phyloP scores from a whole-genome alignment of 345 rosid species.

The Hibiscus mutabilis region DNA sequence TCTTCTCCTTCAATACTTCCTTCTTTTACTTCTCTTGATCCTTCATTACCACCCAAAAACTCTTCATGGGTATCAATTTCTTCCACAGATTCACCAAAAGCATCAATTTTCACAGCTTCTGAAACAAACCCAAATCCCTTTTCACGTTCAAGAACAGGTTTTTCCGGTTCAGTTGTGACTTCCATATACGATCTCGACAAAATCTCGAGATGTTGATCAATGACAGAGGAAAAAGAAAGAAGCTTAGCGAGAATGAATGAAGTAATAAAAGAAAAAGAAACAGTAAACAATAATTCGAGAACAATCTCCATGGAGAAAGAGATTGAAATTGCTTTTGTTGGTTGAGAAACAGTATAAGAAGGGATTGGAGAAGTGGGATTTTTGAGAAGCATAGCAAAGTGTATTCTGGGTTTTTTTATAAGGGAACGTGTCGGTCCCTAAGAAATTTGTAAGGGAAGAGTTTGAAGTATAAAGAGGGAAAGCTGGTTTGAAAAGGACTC shows the following conservation, averaged over 20 bases:
- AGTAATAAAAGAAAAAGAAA: slow-evolving; percentile 17
- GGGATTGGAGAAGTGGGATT: slow-evolving; percentile 1
- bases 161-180: not conserved
- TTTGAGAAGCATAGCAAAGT: slow-evolving; percentile 14
- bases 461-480: not conserved
- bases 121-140: slow-evolving; percentile 18
- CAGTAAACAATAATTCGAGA: slow-evolving; percentile 14
- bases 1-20: slow-evolving; percentile 6
- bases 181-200: slow-evolving; percentile 3
- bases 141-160: not conserved
- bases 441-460: too few relatives aligned
- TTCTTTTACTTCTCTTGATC: not conserved
- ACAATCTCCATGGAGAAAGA: slow-evolving; percentile 23
- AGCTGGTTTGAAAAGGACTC: slow-evolving; percentile 16
- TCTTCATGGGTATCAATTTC: not conserved
- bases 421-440: slow-evolving; percentile 11
- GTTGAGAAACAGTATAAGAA: not conserved
- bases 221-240: slow-evolving; percentile 6
- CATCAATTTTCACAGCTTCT: slow-evolving; percentile 8
- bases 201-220: not conserved
- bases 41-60: not conserved
- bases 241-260: slow-evolving; percentile 22
- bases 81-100: slow-evolving; percentile 7
- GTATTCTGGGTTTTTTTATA: not conserved
- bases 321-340: not conserved